Evolutionary conservation across 2,329 filamentous ascomycete genomes (phyloP).

Genomic region (Talaromyces pinophilus): DNA sequence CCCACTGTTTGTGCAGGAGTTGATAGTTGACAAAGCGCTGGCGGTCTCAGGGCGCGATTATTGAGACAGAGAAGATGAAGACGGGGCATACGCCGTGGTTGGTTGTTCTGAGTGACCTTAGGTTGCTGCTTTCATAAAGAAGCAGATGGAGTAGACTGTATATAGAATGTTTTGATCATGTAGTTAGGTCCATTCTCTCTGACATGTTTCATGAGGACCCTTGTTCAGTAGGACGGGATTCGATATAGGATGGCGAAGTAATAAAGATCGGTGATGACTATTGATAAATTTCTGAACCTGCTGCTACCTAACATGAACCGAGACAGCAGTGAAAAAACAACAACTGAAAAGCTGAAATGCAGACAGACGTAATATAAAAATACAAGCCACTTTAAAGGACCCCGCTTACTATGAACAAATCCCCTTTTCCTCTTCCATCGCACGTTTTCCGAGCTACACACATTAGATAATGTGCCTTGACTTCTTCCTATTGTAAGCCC

Average conservation of each 20-base stretch:
- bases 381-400: slow-evolving; percentile 5
- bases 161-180: neutral
- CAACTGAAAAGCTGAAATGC: neutral
- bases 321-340: neutral
- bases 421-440: neutral
- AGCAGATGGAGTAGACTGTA: neutral
- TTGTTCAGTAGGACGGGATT: neutral
- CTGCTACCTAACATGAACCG: neutral
- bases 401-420: slow-evolving; percentile 9
- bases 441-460: neutral
- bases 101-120: slow-evolving; percentile 25
- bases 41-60: slow-evolving; percentile 28
- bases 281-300: neutral
- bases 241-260: neutral
- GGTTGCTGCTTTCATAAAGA: neutral
- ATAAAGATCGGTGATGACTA: slow-evolving; percentile 4
- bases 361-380: slow-evolving; percentile 8
- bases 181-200: neutral
- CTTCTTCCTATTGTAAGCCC: slow-evolving; percentile 93
- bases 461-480: slow-evolving; percentile 41
- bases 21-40: slow-evolving; percentile 35
- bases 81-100: slow-evolving; percentile 37
- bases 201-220: no score
- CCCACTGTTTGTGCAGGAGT: slow-evolving; percentile 34
- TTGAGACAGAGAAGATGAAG: slow-evolving; percentile 35